A percentile compares a stretch with the other conserved stretches of the same genome.
These are phyloP conservation scores for Articulospora tetracladia DNA, from an alignment of 495 filamentous ascomycete species.

Conservation along the genomic window DNA sequence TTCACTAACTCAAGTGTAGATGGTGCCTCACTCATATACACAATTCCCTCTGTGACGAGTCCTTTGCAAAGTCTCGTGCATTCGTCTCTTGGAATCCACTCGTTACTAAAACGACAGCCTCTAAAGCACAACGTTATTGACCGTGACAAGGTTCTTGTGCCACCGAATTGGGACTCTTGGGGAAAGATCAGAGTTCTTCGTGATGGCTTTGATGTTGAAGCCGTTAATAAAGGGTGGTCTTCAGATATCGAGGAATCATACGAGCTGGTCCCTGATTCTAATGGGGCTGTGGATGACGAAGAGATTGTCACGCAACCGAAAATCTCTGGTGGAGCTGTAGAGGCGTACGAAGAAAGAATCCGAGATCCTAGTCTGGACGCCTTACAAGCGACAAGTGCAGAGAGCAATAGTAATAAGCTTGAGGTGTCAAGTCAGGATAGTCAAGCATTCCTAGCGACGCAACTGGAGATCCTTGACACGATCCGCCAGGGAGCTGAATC, in stretches of 20 bases:
- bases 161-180: slow-evolving; percentile 98
- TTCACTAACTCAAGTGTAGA: slow-evolving; percentile 47
- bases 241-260: slow-evolving; percentile 62
- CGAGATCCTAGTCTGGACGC: slow-evolving; percentile 63
- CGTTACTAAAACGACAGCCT: slow-evolving; percentile 74
- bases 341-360: slow-evolving; percentile 76
- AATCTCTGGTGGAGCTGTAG: slow-evolving; percentile 54
- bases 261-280: background rate
- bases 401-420: slow-evolving; percentile 44
- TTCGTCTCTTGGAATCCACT: slow-evolving; percentile 84
- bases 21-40: slow-evolving; percentile 88
- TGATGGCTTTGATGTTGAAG: slow-evolving; percentile 94
- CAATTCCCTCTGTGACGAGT: slow-evolving; percentile 72
- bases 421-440: slow-evolving; percentile 75
- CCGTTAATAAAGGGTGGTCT: slow-evolving; percentile 77
- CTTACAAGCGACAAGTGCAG: slow-evolving; percentile 45
- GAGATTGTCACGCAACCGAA: background rate
- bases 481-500: slow-evolving; percentile 43
- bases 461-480: slow-evolving; percentile 69
- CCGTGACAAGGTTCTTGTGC: slow-evolving; percentile 88
- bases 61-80: slow-evolving; percentile 80
- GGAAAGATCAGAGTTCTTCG: slow-evolving; percentile 90
- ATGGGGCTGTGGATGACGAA: background rate
- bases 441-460: slow-evolving; percentile 71
- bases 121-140: slow-evolving; percentile 96